A percentile compares a stretch with the other conserved stretches of the same genome.
phyloP scores from a whole-genome alignment of 768 basidiomycete genomes.

The Macrolepiota albuminosa region DNA sequence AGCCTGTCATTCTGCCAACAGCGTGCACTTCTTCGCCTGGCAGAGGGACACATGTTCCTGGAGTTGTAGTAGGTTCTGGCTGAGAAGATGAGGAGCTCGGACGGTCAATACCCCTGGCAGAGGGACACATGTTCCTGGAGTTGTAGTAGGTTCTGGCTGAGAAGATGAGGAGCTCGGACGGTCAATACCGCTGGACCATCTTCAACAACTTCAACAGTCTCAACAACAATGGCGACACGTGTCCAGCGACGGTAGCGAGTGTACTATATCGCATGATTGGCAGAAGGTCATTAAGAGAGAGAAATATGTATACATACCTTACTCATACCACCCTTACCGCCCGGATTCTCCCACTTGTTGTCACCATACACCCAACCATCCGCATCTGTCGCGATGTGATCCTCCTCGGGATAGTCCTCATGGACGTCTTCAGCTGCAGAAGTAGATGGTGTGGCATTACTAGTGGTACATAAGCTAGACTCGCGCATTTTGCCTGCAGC shows the following conservation, averaged over 20 bases:
- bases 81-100: background rate
- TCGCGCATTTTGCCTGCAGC: slow-evolving; percentile 49
- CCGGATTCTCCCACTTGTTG: slow-evolving; percentile 89
- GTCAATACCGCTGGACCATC: slow-evolving; percentile 27
- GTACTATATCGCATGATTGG: slow-evolving; percentile 42
- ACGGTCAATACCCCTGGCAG: slow-evolving; percentile 19
- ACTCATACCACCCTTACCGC: slow-evolving; percentile 77
- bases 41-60: background rate
- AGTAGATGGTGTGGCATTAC: slow-evolving; percentile 7
- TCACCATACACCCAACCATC: slow-evolving; percentile 95
- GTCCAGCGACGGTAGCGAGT: slow-evolving; percentile 87
- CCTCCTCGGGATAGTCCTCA: slow-evolving; percentile 37
- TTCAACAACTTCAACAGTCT: slow-evolving; percentile 57
- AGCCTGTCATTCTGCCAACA: slow-evolving; percentile 11
- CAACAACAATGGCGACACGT: slow-evolving; percentile 72
- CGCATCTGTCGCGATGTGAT: slow-evolving; percentile 57
- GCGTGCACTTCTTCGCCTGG: slow-evolving; percentile 10
- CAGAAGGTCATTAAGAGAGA: background rate
- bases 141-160: background rate
- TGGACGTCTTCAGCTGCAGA: slow-evolving; percentile 25
- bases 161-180: background rate
- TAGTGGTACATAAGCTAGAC: slow-evolving; percentile 15
- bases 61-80: background rate
- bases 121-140: background rate
- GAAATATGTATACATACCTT: slow-evolving; percentile 41